Evolutionary conservation across 257 asterid genomes (phyloP).

Genomic region (Jaltomata sinuosa): DNA sequence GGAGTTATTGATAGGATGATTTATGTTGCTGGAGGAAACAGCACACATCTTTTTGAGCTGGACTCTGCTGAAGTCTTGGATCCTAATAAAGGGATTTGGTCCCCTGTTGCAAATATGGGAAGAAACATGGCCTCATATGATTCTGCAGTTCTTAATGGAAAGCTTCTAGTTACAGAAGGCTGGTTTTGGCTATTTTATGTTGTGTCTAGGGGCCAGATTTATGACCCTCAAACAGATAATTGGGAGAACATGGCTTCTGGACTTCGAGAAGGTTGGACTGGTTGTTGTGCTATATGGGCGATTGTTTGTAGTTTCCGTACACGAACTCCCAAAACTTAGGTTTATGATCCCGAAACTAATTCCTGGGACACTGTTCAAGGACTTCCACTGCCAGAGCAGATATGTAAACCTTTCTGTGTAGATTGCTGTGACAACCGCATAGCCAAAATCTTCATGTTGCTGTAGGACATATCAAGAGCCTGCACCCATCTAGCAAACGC

Average conservation of each 20-base stretch:
- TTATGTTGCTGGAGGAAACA: slow-evolving; percentile 92
- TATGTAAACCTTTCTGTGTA: slow-evolving; percentile 84
- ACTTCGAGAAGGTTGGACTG: slow-evolving; percentile 97
- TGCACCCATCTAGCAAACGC: slow-evolving; percentile 14
- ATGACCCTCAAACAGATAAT: slow-evolving; percentile 55
- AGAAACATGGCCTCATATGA: slow-evolving; percentile 75
- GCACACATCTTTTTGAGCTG: slow-evolving; percentile 68
- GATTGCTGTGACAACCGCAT: slow-evolving; percentile 53
- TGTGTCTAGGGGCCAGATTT: slow-evolving; percentile 85
- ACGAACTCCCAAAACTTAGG: slow-evolving; percentile 82
- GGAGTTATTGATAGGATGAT: slow-evolving; percentile 77
- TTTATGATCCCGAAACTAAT: slow-evolving; percentile 58
- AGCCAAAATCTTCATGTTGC: slow-evolving; percentile 90
- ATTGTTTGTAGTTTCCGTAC: slow-evolving; percentile 89
- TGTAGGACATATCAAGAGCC: slow-evolving; percentile 47
- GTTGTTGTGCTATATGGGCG: slow-evolving; percentile 62
- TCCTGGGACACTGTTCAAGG: slow-evolving; percentile 86
- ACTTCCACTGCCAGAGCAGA: slow-evolving; percentile 71
- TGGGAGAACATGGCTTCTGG: slow-evolving; percentile 92
- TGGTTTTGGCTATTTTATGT: slow-evolving; percentile 99
- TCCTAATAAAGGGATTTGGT: slow-evolving; percentile 63
- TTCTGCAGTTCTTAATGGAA: slow-evolving; percentile 75
- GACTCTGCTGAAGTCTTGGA: slow-evolving; percentile 74
- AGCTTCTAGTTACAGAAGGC: slow-evolving; percentile 89
- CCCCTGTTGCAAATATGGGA: slow-evolving; percentile 57